A percentile compares a stretch with the other conserved stretches of the same genome.
phyloP scores from a whole-genome alignment of 352 stramenopile species.

The Globisporangium mamillatum region DNA sequence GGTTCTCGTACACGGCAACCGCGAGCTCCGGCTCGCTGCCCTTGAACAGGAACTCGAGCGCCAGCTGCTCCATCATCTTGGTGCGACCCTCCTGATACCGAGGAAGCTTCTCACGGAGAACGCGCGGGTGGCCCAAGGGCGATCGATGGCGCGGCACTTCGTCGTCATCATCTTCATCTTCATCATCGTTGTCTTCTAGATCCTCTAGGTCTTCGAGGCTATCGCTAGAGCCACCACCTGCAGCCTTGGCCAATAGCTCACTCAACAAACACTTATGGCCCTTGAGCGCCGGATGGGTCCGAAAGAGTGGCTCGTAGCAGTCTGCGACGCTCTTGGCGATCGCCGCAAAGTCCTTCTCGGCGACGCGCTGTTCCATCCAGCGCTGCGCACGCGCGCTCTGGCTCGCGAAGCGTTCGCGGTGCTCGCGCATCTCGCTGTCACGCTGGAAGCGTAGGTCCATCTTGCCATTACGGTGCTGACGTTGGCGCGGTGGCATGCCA shows the following conservation, averaged over 20 bases:
- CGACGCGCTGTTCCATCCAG: constrained; percentile 11
- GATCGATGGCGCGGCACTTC: not conserved
- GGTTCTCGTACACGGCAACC: constrained; percentile 17
- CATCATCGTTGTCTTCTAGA: not conserved
- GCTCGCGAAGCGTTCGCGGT: constrained; percentile 4
- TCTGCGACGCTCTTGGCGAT: constrained; percentile 17
- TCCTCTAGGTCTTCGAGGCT: not conserved
- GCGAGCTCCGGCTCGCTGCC: constrained; percentile 8
- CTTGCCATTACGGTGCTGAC: not conserved
- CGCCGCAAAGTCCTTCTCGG: constrained; percentile 5
- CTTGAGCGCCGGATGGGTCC: constrained; percentile 11
- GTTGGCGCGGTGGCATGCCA: not conserved
- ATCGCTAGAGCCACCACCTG: not conserved
- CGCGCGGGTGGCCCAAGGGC: not conserved
- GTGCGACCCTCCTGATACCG: constrained; percentile 14
- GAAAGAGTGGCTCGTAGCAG: constrained; percentile 19
- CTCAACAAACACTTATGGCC: not conserved
- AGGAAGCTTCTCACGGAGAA: not conserved
- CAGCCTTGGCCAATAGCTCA: not conserved
- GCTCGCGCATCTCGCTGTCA: not conserved
- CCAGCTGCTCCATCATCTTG: constrained; percentile 19
- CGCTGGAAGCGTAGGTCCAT: constrained; percentile 17
- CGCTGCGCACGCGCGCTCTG: not conserved
- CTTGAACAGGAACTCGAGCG: constrained; percentile 14
- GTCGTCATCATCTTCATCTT: not conserved